Evolutionary conservation across 331 rosid genomes (phyloP).

Genomic region (Quercus lobata): DNA sequence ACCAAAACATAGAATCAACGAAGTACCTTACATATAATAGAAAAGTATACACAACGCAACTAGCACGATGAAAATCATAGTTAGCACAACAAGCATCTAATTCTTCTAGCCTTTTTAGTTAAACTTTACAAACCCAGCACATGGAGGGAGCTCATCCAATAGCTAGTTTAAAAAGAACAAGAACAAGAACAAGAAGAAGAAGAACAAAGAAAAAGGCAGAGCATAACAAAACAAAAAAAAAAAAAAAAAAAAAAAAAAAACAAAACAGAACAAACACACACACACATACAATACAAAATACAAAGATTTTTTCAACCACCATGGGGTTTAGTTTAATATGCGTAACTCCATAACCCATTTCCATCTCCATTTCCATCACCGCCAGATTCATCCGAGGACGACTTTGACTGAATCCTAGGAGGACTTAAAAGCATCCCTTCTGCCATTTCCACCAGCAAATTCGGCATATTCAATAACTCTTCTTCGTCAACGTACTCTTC

Average conservation of each 20-base stretch:
- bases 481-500: conserved; percentile 64
- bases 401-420: conserved; percentile 55
- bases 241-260: too few relatives aligned
- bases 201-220: too few relatives aligned
- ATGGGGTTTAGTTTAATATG: not conserved
- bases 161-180: too few relatives aligned
- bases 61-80: not conserved
- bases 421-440: conserved; percentile 98
- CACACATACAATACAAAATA: too few relatives aligned
- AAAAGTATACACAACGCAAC: not conserved
- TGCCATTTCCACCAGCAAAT: conserved; percentile 84
- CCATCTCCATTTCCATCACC: conserved; percentile 20
- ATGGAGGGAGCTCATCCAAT: not conserved
- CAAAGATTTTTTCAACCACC: too few relatives aligned
- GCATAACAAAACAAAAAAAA: too few relatives aligned
- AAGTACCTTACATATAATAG: not conserved
- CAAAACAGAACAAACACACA: too few relatives aligned
- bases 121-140: not conserved
- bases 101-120: not conserved
- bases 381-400: conserved; percentile 47
- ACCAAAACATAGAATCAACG: too few relatives aligned
- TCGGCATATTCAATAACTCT: conserved; percentile 82
- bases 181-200: too few relatives aligned
- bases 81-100: not conserved
- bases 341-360: conserved; percentile 71